A percentile compares a stretch with the other conserved stretches of the same genome.
These are phyloP conservation scores for Lachancea lanzarotensis DNA, from an alignment of 805 yeast species.

Conservation along the genomic window DNA sequence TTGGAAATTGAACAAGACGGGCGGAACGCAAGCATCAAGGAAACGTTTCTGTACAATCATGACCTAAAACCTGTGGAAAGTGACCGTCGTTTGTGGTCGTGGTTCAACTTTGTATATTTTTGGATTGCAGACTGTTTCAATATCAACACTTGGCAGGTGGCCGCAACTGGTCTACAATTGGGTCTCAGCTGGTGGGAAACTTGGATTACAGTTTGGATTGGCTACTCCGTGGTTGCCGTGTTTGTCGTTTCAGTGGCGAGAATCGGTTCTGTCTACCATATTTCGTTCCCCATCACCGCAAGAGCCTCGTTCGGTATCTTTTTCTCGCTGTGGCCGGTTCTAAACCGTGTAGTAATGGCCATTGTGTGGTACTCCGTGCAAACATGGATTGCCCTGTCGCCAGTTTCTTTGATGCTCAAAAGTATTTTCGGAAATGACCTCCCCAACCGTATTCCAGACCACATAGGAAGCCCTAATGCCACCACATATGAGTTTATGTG, in stretches of 20 bases:
- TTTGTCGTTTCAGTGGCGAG: constrained; percentile 70
- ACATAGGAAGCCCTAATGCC: constrained; percentile 51
- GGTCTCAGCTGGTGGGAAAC: constrained; percentile 89
- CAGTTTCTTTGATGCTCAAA: constrained; percentile 69
- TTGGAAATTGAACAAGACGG: constrained; percentile 7
- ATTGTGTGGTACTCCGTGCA: constrained; percentile 87
- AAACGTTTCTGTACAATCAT: constrained; percentile 62
- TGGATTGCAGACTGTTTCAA: constrained; percentile 91
- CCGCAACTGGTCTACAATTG: constrained; percentile 71
- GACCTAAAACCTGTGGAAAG: constrained; percentile 77
- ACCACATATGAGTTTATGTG: constrained; percentile 67
- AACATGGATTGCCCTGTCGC: constrained; percentile 76
- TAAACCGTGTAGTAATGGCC: constrained; percentile 84
- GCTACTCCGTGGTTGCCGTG: constrained; percentile 62
- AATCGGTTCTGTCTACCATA: constrained; percentile 73
- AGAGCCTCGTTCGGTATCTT: constrained; percentile 82
- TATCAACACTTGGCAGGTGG: constrained; percentile 87
- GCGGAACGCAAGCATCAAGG: constrained; percentile 32
- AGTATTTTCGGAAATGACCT: constrained; percentile 68
- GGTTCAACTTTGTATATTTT: constrained; percentile 72
- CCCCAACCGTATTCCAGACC: constrained; percentile 56
- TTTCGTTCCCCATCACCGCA: constrained; percentile 76
- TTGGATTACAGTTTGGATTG: constrained; percentile 86
- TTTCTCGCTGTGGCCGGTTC: constrained; percentile 82
- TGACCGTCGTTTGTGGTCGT: constrained; percentile 72